Percentiles rank a stretch among this genome's conserved stretches.
Evolutionary conservation across 2,329 filamentous ascomycete genomes (phyloP).

Genomic region (Trematosphaeria pertusa): DNA sequence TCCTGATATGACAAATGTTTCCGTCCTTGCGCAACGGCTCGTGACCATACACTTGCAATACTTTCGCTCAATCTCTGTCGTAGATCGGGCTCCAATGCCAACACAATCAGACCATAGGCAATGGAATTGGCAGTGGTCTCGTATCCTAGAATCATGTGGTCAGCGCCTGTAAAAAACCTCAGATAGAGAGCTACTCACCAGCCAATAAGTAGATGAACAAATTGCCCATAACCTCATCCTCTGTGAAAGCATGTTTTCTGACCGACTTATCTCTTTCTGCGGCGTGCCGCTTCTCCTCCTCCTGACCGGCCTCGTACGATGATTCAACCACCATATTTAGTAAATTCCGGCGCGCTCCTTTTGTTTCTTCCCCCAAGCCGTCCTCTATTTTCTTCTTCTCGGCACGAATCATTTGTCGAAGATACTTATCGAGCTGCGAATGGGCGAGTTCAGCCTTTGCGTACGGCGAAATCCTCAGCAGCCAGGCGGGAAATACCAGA

Average conservation of each 20-base stretch:
- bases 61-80: slow-evolving; percentile 1
- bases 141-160: slow-evolving; percentile 2
- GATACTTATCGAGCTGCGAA: slow-evolving; percentile 1
- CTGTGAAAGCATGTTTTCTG: slow-evolving; percentile 3
- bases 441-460: neutral
- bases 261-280: neutral
- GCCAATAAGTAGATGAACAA: slow-evolving; percentile 6
- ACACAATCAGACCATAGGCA: neutral
- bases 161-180: too few species aligned
- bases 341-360: neutral
- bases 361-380: neutral
- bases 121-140: slow-evolving; percentile 8
- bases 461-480: neutral
- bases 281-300: too few species aligned
- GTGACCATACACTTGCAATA: neutral
- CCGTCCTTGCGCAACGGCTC: neutral
- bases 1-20: neutral
- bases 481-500: neutral
- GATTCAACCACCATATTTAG: neutral
- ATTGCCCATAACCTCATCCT: slow-evolving; percentile 5
- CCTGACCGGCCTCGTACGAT: too few species aligned
- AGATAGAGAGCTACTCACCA: too few species aligned
- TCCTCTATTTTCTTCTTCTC: neutral
- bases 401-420: slow-evolving; percentile 1
- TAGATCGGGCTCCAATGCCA: neutral